These are phyloP conservation scores for Anisodus acutangulus DNA, from an alignment of 257 asterid species.

Conservation along the genomic window DNA sequence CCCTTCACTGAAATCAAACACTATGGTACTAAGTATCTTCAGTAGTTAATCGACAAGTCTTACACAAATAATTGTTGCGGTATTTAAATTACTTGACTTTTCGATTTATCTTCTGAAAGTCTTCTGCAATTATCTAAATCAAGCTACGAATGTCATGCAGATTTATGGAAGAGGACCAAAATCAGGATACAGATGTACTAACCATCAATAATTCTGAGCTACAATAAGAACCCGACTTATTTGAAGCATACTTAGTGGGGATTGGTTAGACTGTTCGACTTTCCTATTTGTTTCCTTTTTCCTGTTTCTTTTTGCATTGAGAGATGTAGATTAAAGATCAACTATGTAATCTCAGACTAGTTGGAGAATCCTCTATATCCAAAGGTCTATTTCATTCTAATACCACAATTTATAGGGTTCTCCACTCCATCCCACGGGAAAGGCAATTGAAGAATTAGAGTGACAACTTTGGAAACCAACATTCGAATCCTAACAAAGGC, in stretches of 20 bases:
- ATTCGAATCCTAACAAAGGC: neutral
- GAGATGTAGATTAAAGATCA: neutral
- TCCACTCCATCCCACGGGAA: neutral
- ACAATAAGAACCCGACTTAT: neutral
- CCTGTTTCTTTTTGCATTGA: neutral
- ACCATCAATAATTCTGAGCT: neutral
- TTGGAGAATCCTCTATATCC: neutral
- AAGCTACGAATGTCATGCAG: neutral
- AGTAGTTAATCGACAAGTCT: conserved; percentile 8
- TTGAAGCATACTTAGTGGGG: neutral
- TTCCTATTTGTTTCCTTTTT: neutral
- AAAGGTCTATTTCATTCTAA: conserved; percentile 1
- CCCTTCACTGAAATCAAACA: conserved; percentile 60
- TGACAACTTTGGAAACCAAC: neutral
- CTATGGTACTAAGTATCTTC: conserved; percentile 22
- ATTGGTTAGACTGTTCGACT: neutral
- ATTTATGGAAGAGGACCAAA: neutral
- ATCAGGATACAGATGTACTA: neutral
- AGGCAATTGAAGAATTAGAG: neutral
- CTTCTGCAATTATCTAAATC: neutral
- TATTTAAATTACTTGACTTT: neutral
- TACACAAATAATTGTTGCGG: neutral
- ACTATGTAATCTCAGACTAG: neutral
- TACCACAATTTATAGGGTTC: neutral
- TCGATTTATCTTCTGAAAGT: neutral